These are phyloP conservation scores for Neurospora sp. DNA, from an alignment of 495 filamentous ascomycete species.

Conservation along the genomic window DNA sequence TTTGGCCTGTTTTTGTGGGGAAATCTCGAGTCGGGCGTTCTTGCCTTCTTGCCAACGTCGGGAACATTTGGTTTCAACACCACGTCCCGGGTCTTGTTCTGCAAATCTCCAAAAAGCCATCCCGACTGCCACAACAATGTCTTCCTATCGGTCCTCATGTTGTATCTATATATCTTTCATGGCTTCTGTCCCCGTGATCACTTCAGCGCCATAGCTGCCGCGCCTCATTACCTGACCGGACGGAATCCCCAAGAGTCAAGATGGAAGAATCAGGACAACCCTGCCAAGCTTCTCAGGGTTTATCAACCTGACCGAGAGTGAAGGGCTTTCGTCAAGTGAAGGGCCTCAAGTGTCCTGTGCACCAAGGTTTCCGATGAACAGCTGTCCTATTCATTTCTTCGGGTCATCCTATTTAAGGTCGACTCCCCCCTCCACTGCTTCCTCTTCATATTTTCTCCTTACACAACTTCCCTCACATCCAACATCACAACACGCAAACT, in stretches of 20 bases:
- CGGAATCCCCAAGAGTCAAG: neutral
- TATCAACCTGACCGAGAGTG: neutral
- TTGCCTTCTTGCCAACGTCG: neutral
- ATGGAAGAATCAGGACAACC: neutral
- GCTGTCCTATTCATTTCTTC: neutral
- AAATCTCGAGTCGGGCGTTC: neutral
- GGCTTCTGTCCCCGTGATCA: neutral
- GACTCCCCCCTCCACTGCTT: neutral
- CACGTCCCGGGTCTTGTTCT: too few species aligned
- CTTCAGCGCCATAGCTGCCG: neutral
- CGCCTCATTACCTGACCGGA: neutral
- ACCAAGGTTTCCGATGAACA: neutral
- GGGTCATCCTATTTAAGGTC: neutral
- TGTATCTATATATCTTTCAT: neutral
- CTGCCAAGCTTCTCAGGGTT: neutral
- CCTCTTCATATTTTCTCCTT: neutral
- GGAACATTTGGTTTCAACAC: neutral
- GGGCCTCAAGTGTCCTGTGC: neutral
- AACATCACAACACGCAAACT: neutral
- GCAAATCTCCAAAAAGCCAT: neutral
- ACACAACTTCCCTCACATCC: too few species aligned
- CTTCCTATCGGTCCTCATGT: neutral
- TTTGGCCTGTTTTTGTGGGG: neutral
- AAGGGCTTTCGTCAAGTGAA: neutral
- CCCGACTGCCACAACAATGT: neutral